Base-by-base conservation (phyloP, 352 stramenopile genomes). In the Blastocystis sp. region DNA sequence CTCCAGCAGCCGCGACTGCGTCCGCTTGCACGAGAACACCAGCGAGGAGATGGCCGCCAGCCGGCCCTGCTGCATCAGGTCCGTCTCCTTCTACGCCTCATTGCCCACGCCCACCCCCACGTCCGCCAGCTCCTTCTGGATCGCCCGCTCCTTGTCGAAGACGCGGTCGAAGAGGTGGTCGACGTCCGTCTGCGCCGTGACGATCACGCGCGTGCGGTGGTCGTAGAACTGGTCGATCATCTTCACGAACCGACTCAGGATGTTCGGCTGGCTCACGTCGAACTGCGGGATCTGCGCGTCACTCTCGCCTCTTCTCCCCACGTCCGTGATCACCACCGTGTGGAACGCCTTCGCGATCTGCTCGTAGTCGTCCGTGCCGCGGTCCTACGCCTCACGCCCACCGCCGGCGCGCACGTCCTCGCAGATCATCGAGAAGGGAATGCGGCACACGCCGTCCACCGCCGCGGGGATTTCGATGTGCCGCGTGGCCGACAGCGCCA, bases 211-310 rank as follows among this genome's bases (percentile, higher is more conserved):
- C 10, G 59, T 65, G 38, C 65, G 62, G 40, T 87, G 62, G 45
- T 87, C 77, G 34, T 87, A 87, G 48, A 87, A 87, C 43, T 87
- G 77, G 28, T 87, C 77, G 34, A 87, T 76, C 65, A 87, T 77
- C 77, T 74, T 87, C 62, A 87, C 77, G 79, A 87, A 87, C 6
- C 77, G 77, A n/a, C 14, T 64, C 77, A 87, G 34, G 2, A 62
- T 40, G 54, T 74, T 77, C 59, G 34, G 59, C 54, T 87, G 28
- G 11, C n/a, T 24, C 45, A 87, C 62, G 38, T 74, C 65, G 19
- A 87, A 87, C 52, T 62, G 38, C 24, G 77, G 77, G 21, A 87
- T 48, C 70, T 80, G 71, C 1, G 4, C 34, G 6, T 45, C 14
- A 80, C 40, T n/a, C 21, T 24, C 64, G 10, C 34, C 24, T 48